phyloP scores from a whole-genome alignment of 805 yeast genomes.

The Hanseniaspora jakobsenii region DNA sequence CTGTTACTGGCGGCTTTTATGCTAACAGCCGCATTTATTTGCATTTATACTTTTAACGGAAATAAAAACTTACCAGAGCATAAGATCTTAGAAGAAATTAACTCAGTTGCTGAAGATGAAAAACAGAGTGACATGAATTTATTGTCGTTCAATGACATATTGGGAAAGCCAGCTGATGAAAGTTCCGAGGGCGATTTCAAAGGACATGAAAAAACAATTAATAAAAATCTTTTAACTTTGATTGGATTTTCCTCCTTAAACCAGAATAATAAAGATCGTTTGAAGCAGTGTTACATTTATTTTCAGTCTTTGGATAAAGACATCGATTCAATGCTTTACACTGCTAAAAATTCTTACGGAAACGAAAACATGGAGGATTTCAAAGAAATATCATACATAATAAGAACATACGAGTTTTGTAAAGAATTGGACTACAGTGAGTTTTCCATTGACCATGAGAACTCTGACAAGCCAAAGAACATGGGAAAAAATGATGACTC shows the following conservation, averaged over 20 bases:
- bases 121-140: background rate
- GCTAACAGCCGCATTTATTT: too few species aligned
- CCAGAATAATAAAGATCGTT: background rate
- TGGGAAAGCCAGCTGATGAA: constrained; percentile 9
- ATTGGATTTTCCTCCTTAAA: background rate
- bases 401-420: constrained; percentile 5
- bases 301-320: constrained; percentile 1
- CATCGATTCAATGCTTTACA: background rate
- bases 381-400: background rate
- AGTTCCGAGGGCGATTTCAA: too few species aligned
- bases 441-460: background rate
- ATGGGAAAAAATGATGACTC: background rate
- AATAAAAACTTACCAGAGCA: background rate
- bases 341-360: background rate
- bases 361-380: background rate
- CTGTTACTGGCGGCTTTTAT: background rate
- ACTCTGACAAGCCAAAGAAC: constrained; percentile 1
- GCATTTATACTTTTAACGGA: background rate
- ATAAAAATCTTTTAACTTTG: background rate
- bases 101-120: background rate
- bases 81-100: background rate
- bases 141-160: constrained; percentile 10
- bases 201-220: background rate
- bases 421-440: constrained; percentile 7
- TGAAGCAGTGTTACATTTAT: constrained; percentile 4